Evolutionary conservation across 75 land plant species (phyloP).

Genomic region (Sequoiadendron giganteum): DNA sequence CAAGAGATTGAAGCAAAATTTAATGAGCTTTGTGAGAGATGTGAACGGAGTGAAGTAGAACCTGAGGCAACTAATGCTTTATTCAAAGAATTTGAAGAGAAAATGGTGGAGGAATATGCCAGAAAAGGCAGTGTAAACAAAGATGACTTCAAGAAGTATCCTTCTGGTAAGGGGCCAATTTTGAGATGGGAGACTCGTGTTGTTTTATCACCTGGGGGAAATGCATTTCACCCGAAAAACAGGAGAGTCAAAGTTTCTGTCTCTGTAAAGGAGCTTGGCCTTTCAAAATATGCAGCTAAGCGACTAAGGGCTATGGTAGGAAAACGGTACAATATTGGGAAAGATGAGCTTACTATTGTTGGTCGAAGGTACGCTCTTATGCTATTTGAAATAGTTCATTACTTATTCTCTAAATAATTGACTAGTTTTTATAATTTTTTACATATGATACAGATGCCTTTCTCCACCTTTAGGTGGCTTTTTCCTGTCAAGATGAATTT

Average conservation of each 20-base stretch:
- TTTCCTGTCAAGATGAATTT: slow-evolving; percentile 4
- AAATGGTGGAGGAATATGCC: slow-evolving; percentile 41
- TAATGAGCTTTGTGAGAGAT: slow-evolving; percentile 44
- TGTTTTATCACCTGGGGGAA: slow-evolving; percentile 83
- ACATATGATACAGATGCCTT: not conserved
- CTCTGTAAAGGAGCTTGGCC: slow-evolving; percentile 76
- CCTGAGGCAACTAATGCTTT: slow-evolving; percentile 39
- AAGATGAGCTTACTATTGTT: slow-evolving; percentile 82
- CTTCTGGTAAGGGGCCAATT: slow-evolving; percentile 82
- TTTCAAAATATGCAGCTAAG: slow-evolving; percentile 55
- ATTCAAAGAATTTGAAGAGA: slow-evolving; percentile 60
- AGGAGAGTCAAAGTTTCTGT: slow-evolving; percentile 79
- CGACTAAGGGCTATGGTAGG: slow-evolving; percentile 73
- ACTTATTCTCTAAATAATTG: not conserved
- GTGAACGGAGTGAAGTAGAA: slow-evolving; percentile 47
- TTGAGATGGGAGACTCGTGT: slow-evolving; percentile 79
- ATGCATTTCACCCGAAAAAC: slow-evolving; percentile 90
- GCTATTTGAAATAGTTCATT: not conserved
- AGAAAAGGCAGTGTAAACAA: slow-evolving; percentile 10
- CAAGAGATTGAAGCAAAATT: slow-evolving; percentile 45
- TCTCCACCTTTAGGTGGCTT: not conserved
- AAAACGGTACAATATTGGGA: slow-evolving; percentile 76
- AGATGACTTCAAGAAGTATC: slow-evolving; percentile 25
- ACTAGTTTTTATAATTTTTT: not conserved
- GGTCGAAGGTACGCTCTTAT: slow-evolving; percentile 69